Evolutionary conservation across 331 rosid genomes (phyloP).

Genomic region (Arachis monticola): DNA sequence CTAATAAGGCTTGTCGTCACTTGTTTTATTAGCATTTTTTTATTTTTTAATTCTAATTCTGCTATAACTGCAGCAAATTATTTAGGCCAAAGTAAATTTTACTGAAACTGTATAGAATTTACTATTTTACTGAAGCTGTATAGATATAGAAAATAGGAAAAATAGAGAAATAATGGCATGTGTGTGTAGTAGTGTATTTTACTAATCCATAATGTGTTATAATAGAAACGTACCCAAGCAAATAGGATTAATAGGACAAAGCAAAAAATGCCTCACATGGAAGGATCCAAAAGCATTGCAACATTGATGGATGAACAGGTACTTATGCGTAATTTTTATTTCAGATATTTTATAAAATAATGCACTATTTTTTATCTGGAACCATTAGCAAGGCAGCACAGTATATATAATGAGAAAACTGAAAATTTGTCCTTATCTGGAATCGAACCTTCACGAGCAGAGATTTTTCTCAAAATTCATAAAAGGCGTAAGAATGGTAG

Average conservation of each 20-base stretch:
- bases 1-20: no score
- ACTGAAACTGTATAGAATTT: no score
- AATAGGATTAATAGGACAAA: background rate
- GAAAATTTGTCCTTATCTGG: background rate
- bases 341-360: background rate
- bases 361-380: background rate
- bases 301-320: slow-evolving; percentile 1
- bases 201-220: no score
- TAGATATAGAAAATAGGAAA: no score
- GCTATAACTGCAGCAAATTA: no score
- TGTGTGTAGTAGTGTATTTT: no score
- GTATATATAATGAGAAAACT: background rate
- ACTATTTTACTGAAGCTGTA: no score
- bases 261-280: slow-evolving; percentile 10
- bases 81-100: no score
- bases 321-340: background rate
- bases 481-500: slow-evolving; percentile 2
- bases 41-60: background rate
- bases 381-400: no score
- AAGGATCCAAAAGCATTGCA: slow-evolving; percentile 20
- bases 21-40: background rate
- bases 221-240: slow-evolving; percentile 9
- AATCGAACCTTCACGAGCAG: background rate
- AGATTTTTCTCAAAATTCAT: background rate
- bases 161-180: no score